Percentiles rank a stretch among this genome's conserved stretches.
Evolutionary conservation across 768 basidiomycete genomes (phyloP).

Genomic region (Lyophyllum atratum): DNA sequence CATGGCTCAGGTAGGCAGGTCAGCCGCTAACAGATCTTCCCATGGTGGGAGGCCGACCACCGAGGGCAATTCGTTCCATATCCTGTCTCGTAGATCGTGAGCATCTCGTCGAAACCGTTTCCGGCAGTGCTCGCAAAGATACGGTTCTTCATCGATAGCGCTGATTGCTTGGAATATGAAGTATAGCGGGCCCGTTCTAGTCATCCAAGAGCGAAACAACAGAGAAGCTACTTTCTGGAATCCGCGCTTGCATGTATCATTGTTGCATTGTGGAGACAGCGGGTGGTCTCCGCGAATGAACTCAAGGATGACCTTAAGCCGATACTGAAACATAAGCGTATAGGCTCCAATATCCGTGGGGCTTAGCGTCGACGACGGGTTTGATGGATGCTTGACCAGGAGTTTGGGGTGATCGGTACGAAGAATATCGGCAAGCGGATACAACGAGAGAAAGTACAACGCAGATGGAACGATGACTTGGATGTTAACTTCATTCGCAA

Average conservation of each 20-base stretch:
- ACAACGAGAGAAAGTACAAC: constrained; percentile 60
- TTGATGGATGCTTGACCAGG: constrained; percentile 45
- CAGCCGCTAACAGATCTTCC: constrained; percentile 32
- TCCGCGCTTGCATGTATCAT: constrained; percentile 37
- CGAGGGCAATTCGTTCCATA: constrained; percentile 51
- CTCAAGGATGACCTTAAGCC: constrained; percentile 46
- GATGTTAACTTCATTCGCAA: constrained; percentile 52
- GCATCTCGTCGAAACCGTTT: constrained; percentile 43
- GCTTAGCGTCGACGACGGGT: constrained; percentile 45
- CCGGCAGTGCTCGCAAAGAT: constrained; percentile 47
- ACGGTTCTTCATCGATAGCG: constrained; percentile 36
- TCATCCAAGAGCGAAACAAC: constrained; percentile 48
- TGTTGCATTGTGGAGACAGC: constrained; percentile 30
- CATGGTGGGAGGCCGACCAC: constrained; percentile 49
- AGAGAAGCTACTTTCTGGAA: constrained; percentile 45
- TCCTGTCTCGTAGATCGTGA: constrained; percentile 33
- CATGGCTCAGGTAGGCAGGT: constrained; percentile 10
- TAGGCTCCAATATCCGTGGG: constrained; percentile 48
- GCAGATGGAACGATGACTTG: constrained; percentile 49
- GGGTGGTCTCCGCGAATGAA: constrained; percentile 44
- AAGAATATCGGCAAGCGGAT: constrained; percentile 50
- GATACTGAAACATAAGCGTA: constrained; percentile 59
- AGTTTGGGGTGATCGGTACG: constrained; percentile 57
- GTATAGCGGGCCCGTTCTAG: constrained; percentile 54
- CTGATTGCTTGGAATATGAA: constrained; percentile 51